These are phyloP conservation scores for Aspergillus ochraceoroseus DNA, from an alignment of 2,329 filamentous ascomycete genomes.

Conservation along the genomic window DNA sequence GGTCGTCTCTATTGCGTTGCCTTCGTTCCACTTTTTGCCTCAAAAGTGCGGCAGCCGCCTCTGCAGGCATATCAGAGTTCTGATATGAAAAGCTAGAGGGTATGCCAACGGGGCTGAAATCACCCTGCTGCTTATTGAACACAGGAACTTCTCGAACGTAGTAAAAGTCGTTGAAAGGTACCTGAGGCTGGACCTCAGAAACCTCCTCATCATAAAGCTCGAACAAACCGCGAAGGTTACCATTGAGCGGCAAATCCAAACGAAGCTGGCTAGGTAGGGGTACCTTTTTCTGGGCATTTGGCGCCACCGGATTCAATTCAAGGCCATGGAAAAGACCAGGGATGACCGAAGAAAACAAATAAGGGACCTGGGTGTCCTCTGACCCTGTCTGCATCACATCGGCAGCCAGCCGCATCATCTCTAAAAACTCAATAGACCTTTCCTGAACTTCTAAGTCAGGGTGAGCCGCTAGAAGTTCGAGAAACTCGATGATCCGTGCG, in stretches of 20 bases:
- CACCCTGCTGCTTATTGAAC: constrained; percentile 22
- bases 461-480: constrained; percentile 74
- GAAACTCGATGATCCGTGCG: constrained; percentile 72
- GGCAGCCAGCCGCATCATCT: constrained; percentile 77
- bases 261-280: constrained; percentile 71
- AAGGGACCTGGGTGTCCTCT: constrained; percentile 52
- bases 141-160: constrained; percentile 29
- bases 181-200: constrained; percentile 47
- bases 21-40: constrained; percentile 68
- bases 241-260: constrained; percentile 75
- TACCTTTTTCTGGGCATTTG: constrained; percentile 77
- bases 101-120: constrained; percentile 18
- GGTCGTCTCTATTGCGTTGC: constrained; percentile 85
- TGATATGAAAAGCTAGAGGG: constrained; percentile 37
- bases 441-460: constrained; percentile 93
- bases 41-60: constrained; percentile 70
- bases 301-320: constrained; percentile 87
- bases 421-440: constrained; percentile 83
- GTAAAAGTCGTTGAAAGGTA: constrained; percentile 39
- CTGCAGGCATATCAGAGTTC: constrained; percentile 41
- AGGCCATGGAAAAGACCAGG: constrained; percentile 79
- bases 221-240: constrained; percentile 64
- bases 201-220: constrained; percentile 50
- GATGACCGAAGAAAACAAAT: constrained; percentile 84
- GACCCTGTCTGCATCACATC: constrained; percentile 57